phyloP scores from a whole-genome alignment of 2,329 filamentous ascomycete genomes.

The Zymoseptoria crescenta region DNA sequence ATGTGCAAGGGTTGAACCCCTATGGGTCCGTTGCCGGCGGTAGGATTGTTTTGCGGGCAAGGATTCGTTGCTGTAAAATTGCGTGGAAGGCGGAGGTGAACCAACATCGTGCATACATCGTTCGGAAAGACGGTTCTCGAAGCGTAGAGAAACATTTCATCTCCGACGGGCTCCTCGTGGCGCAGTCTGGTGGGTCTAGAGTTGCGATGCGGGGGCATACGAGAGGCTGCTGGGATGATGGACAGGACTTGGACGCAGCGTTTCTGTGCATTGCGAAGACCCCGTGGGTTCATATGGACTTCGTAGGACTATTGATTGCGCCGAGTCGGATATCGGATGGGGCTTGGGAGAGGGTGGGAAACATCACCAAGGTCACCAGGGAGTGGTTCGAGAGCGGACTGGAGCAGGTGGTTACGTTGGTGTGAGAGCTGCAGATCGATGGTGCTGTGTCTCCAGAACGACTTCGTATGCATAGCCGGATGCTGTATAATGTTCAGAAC shows the following conservation, averaged over 20 bases:
- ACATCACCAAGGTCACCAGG: neutral
- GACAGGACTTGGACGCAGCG: neutral
- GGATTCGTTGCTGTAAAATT: constrained; percentile 1
- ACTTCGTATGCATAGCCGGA: no score
- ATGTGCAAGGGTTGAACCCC: neutral
- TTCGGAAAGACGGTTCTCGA: neutral
- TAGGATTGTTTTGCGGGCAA: neutral
- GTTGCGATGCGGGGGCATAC: neutral
- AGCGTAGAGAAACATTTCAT: constrained; percentile 2
- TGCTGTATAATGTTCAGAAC: no score
- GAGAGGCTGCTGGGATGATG: neutral
- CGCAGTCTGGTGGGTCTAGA: neutral
- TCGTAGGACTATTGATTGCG: neutral
- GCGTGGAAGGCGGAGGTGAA: neutral
- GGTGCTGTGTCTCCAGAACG: no score
- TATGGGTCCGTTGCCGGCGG: neutral
- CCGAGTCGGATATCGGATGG: neutral
- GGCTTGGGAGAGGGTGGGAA: neutral
- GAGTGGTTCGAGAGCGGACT: neutral
- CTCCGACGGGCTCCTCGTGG: constrained; percentile 1
- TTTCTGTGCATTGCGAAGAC: constrained; percentile 1
- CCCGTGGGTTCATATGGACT: neutral
- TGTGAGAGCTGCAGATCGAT: neutral
- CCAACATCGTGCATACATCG: neutral
- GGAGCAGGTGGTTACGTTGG: neutral